Conservation (phyloP, 208 protist genomes). For the Leptomonas seymouri region DNA sequence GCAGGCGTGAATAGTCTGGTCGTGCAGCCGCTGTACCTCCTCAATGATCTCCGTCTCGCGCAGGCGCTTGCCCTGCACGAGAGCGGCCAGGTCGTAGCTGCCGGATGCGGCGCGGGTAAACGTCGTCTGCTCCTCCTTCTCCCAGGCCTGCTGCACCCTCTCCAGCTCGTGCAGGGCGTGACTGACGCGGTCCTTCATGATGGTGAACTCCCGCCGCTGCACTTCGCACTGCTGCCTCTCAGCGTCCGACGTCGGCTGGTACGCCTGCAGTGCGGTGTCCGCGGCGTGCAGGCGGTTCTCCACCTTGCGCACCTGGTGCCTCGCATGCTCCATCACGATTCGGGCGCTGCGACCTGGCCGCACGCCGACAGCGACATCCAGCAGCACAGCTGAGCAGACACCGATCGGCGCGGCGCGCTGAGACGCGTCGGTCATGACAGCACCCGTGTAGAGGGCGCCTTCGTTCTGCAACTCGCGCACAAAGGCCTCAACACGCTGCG, state of each 20-base stretch:
- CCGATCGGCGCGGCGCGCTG: conserved; percentile 50
- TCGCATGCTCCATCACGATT: conserved; percentile 79
- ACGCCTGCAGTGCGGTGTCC: conserved; percentile 40
- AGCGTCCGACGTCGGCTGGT: conserved; percentile 4
- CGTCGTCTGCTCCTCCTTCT: conserved; percentile 59
- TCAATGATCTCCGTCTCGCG: conserved; percentile 72
- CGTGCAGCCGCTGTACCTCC: conserved; percentile 65
- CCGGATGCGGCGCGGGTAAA: conserved; percentile 59
- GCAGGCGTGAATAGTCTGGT: conserved; percentile 68
- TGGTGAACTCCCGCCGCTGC: conserved; percentile 59
- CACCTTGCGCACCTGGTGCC: conserved; percentile 39
- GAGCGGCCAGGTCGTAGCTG: conserved; percentile 43
- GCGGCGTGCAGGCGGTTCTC: conserved; percentile 67
- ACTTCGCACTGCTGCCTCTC: conserved; percentile 27
- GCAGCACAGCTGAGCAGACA: conserved; percentile 59
- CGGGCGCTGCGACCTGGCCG: conserved; percentile 63
- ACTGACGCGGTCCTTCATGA: conserved; percentile 68
- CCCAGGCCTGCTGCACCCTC: conserved; percentile 47
- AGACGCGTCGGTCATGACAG: conserved; percentile 57
- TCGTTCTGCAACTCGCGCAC: conserved; percentile 79
- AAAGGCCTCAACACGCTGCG: conserved; percentile 65
- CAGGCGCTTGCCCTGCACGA: conserved; percentile 71
- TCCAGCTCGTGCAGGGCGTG: conserved; percentile 50
- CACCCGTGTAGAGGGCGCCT: conserved; percentile 52
- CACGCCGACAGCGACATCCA: conserved; percentile 85